Evolutionary conservation across 768 basidiomycete species (phyloP).

Genomic region (Lactifluus pinguis): DNA sequence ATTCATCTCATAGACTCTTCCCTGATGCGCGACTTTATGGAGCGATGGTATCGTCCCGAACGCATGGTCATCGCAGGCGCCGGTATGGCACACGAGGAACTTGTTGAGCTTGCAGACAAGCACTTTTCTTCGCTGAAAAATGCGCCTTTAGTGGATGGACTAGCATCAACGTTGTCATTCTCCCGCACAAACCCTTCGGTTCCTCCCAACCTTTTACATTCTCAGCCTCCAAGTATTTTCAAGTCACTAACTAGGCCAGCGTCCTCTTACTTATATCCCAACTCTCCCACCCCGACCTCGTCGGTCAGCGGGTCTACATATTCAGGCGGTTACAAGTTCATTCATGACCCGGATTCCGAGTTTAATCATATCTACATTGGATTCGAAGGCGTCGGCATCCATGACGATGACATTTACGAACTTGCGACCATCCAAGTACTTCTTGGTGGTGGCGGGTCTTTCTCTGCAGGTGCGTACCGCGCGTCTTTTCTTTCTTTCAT

Average conservation of each 20-base stretch:
- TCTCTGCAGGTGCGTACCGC: conserved; percentile 66
- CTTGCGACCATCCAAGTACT: conserved; percentile 92
- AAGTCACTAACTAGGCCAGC: conserved; percentile 73
- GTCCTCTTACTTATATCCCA: conserved; percentile 56
- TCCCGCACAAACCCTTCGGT: conserved; percentile 24
- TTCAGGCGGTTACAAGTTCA: conserved; percentile 75
- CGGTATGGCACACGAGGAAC: conserved; percentile 82
- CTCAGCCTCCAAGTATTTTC: conserved; percentile 43
- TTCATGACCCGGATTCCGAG: conserved; percentile 51
- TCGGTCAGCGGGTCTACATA: conserved; percentile 39
- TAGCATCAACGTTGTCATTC: conserved; percentile 24
- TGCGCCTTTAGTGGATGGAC: conserved; percentile 21
- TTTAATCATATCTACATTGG: conserved; percentile 91
- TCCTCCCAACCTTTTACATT: conserved; percentile 47
- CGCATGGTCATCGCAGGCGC: conserved; percentile 93
- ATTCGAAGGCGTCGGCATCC: conserved; percentile 85
- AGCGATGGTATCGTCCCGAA: conserved; percentile 86
- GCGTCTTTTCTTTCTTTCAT: not conserved
- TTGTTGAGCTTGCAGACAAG: conserved; percentile 79
- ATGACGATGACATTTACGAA: conserved; percentile 87
- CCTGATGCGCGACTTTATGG: conserved; percentile 54
- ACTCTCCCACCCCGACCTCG: conserved; percentile 18
- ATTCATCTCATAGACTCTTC: conserved; percentile 56
- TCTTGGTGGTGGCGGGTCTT: conserved; percentile 91
- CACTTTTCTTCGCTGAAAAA: conserved; percentile 64